phyloP scores from a whole-genome alignment of 1,139 yeast species.

The Starmera stellimalicola region DNA sequence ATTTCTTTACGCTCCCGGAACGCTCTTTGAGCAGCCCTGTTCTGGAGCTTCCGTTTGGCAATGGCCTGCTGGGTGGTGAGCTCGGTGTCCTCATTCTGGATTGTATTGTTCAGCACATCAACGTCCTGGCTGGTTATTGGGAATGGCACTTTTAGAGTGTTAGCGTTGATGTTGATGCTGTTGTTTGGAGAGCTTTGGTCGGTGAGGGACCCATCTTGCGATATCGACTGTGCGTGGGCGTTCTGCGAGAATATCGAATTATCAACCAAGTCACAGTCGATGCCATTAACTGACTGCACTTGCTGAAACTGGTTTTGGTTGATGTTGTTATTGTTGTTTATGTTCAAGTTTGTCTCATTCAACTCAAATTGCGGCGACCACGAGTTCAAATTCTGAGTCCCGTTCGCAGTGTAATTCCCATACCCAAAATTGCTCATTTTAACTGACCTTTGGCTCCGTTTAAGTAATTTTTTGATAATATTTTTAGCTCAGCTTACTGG shows the following conservation, averaged over 20 bases:
- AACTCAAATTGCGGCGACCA: not conserved
- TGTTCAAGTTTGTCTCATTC: not conserved
- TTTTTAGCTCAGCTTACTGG: too few relatives aligned
- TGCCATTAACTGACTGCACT: not conserved
- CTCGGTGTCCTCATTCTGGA: conserved; percentile 5
- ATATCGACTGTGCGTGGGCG: not conserved
- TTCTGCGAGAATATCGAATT: not conserved
- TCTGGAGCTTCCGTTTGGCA: conserved; percentile 51
- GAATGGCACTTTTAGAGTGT: conserved; percentile 6
- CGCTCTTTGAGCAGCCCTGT: conserved; percentile 85
- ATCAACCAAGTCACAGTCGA: not conserved
- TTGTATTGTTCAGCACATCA: conserved; percentile 3
- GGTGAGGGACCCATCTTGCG: not conserved
- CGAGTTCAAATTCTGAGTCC: too few relatives aligned
- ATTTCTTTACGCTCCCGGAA: conserved; percentile 80
- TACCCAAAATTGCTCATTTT: too few relatives aligned
- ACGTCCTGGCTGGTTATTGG: conserved; percentile 8
- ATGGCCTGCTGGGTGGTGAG: conserved; percentile 12
- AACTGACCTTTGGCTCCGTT: too few relatives aligned
- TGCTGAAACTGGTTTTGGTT: not conserved
- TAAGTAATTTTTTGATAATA: too few relatives aligned
- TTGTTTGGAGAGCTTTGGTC: conserved; percentile 3
- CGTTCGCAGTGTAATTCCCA: too few relatives aligned
- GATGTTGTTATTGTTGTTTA: conserved; percentile 1
- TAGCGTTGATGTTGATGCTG: conserved; percentile 9